phyloP scores from a whole-genome alignment of 176 grass and related monocot species.

The Pontederia crassipes region DNA sequence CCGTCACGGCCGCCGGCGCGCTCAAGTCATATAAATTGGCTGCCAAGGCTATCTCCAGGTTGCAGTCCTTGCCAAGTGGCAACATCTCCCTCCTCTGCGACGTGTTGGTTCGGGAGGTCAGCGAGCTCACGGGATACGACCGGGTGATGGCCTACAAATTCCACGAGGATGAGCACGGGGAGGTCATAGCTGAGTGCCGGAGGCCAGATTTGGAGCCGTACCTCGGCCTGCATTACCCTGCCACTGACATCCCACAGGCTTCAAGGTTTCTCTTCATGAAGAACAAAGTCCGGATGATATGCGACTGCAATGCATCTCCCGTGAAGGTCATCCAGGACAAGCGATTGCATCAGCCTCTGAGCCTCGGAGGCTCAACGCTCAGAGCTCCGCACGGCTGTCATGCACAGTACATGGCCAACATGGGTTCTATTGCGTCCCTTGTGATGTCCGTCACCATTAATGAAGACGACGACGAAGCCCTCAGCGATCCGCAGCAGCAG shows the following conservation, averaged over 20 bases:
- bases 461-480: constrained; percentile 58
- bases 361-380: constrained; percentile 69
- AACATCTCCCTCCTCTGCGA: constrained; percentile 90
- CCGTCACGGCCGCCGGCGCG: constrained; percentile 62
- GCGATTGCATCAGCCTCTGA: constrained; percentile 50
- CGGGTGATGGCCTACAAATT: constrained; percentile 97
- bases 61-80: constrained; percentile 76
- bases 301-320: constrained; percentile 46
- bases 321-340: constrained; percentile 75
- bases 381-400: constrained; percentile 85
- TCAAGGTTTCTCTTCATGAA: constrained; percentile 96
- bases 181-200: constrained; percentile 86
- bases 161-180: constrained; percentile 88
- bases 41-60: constrained; percentile 79
- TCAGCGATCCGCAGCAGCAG: constrained; percentile 30
- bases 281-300: constrained; percentile 95
- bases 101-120: constrained; percentile 78
- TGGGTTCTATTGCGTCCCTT: constrained; percentile 80
- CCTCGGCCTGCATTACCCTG: constrained; percentile 90
- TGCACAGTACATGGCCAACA: constrained; percentile 93
- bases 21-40: constrained; percentile 92
- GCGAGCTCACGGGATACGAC: constrained; percentile 79
- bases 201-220: constrained; percentile 82
- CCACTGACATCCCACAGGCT: constrained; percentile 83
- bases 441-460: constrained; percentile 88